Conservation (phyloP, 441 rosid genomes). For the Euphorbia celastroides region DNA sequence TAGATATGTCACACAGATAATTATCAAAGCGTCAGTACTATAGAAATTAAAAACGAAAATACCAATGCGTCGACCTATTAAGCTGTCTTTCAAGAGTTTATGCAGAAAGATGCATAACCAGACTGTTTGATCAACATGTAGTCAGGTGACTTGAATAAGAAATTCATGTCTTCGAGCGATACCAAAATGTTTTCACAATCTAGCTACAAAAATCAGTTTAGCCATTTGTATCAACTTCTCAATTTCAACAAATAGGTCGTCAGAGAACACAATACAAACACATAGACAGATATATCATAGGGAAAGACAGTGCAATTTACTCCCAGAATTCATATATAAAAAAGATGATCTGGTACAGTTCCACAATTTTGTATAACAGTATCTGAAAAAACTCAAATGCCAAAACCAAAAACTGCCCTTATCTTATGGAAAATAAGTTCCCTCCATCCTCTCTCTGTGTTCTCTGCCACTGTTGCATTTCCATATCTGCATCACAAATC, state of each 20-base stretch:
- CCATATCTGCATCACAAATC: conserved; percentile 62
- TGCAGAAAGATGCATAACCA: no score
- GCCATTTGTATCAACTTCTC: no score
- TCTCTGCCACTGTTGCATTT: conserved; percentile 89
- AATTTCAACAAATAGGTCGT: conserved; percentile 7
- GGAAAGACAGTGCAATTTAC: not conserved
- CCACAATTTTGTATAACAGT: conserved; percentile 17
- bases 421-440: conserved; percentile 83
- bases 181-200: not conserved
- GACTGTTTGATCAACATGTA: no score
- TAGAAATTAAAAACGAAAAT: no score
- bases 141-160: no score
- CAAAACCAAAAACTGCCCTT: conserved; percentile 87
- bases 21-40: no score
- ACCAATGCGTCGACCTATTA: no score
- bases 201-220: not conserved
- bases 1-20: no score
- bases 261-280: conserved; percentile 11
- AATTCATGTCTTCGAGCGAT: no score
- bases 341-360: conserved; percentile 8
- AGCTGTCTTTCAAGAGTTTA: no score
- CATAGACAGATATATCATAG: conserved; percentile 5
- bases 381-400: conserved; percentile 40
- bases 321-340: conserved; percentile 9
- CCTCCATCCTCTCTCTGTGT: conserved; percentile 96